These are phyloP conservation scores for Meredithiella fracta DNA, from an alignment of 2,329 filamentous ascomycete species.

Conservation along the genomic window DNA sequence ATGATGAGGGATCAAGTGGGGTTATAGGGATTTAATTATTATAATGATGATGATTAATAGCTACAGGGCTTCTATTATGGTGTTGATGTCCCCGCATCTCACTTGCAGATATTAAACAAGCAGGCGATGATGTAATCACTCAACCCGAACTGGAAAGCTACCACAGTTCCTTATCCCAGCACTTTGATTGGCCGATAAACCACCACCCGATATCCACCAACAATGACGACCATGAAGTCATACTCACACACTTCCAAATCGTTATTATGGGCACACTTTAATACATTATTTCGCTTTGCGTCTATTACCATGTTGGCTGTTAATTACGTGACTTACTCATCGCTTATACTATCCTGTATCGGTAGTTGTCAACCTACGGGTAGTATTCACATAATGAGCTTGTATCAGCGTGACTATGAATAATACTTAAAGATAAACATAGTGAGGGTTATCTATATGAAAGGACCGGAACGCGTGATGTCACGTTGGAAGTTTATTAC, in stretches of 20 bases:
- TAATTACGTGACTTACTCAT: background rate
- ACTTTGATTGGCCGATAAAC: background rate
- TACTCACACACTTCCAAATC: no score
- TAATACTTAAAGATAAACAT: background rate
- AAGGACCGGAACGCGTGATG: background rate
- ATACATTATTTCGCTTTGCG: no score
- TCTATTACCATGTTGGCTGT: no score
- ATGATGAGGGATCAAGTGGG: no score
- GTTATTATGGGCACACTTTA: no score
- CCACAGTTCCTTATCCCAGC: background rate
- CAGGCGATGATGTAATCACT: background rate
- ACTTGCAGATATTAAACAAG: no score
- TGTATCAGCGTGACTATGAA: background rate
- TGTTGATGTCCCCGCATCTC: no score
- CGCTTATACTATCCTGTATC: background rate
- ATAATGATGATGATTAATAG: no score
- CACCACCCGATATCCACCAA: no score
- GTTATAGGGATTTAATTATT: no score
- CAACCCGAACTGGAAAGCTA: background rate
- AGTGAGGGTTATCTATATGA: background rate
- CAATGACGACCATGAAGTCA: no score
- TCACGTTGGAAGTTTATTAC: background rate
- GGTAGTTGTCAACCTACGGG: background rate
- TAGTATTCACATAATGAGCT: background rate
- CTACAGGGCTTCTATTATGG: no score